Conservation (phyloP, 768 basidiomycete genomes). For the Sistotremastrum niveocremeum region DNA sequence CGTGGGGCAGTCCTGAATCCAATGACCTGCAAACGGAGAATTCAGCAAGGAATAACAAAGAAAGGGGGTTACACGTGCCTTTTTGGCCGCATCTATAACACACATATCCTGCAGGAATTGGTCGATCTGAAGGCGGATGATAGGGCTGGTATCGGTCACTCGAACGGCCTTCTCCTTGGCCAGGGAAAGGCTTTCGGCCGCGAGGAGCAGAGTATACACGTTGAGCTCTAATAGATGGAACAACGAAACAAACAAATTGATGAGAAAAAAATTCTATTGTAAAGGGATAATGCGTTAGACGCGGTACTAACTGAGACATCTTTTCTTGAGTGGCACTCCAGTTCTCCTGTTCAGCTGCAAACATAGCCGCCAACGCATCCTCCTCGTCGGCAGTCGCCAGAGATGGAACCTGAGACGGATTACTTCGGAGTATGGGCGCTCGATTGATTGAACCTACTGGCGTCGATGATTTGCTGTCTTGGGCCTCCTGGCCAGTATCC, state of each 20-base stretch:
- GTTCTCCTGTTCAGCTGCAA: slow-evolving; percentile 82
- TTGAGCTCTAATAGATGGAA: slow-evolving; percentile 39
- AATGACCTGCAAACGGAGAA: slow-evolving; percentile 55
- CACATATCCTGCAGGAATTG: slow-evolving; percentile 89
- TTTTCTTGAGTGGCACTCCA: slow-evolving; percentile 99
- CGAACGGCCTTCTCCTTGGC: slow-evolving; percentile 43
- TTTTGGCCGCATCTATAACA: slow-evolving; percentile 98
- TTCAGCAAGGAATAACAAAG: neutral
- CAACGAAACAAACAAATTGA: slow-evolving; percentile 35
- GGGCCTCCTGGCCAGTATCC: slow-evolving; percentile 1
- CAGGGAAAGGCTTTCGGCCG: slow-evolving; percentile 44
- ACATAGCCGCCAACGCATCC: slow-evolving; percentile 97
- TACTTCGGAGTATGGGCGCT: slow-evolving; percentile 19
- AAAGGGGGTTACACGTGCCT: slow-evolving; percentile 29
- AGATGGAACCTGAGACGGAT: slow-evolving; percentile 1
- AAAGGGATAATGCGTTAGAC: slow-evolving; percentile 36
- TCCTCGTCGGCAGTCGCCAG: slow-evolving; percentile 62
- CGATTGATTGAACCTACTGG: slow-evolving; percentile 12
- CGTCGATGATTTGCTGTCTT: slow-evolving; percentile 1
- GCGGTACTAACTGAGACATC: slow-evolving; percentile 94
- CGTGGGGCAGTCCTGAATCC: slow-evolving; percentile 98
- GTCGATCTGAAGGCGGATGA: slow-evolving; percentile 50
- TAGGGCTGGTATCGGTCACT: slow-evolving; percentile 30
- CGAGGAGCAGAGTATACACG: slow-evolving; percentile 54
- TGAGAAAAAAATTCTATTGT: slow-evolving; percentile 63